Conservation (phyloP, 495 filamentous ascomycete genomes). For the Pseudevernia furfuracea region DNA sequence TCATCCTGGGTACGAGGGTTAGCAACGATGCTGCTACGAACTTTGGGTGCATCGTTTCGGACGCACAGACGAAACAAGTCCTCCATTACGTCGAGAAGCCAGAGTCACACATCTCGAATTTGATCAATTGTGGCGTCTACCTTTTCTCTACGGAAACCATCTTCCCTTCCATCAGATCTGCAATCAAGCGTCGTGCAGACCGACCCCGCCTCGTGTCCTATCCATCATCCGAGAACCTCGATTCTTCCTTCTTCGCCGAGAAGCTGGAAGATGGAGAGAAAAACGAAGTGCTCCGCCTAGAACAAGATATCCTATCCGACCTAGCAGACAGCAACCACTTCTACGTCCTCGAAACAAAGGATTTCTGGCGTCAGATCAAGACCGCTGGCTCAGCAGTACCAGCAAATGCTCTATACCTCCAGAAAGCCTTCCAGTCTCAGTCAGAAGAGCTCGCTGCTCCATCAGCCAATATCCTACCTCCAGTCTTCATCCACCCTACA, state of each 20-base stretch:
- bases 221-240: slow-evolving; percentile 89
- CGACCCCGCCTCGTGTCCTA: slow-evolving; percentile 87
- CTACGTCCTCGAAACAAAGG: slow-evolving; percentile 97
- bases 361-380: slow-evolving; percentile 99
- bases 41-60: slow-evolving; percentile 97
- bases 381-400: slow-evolving; percentile 95
- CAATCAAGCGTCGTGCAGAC: slow-evolving; percentile 92
- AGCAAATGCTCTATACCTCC: slow-evolving; percentile 93
- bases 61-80: slow-evolving; percentile 89
- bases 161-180: slow-evolving; percentile 89
- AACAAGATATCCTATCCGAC: slow-evolving; percentile 96
- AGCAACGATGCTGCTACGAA: slow-evolving; percentile 87
- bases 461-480: slow-evolving; percentile 82
- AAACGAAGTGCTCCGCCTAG: slow-evolving; percentile 85
- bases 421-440: slow-evolving; percentile 81
- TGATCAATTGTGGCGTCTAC: slow-evolving; percentile 99
- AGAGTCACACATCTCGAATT: slow-evolving; percentile 93
- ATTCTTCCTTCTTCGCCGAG: slow-evolving; percentile 67
- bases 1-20: slow-evolving; percentile 91
- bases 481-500: slow-evolving; percentile 96
- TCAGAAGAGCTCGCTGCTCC: slow-evolving; percentile 77
- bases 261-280: slow-evolving; percentile 68
- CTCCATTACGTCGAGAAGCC: slow-evolving; percentile 99
- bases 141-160: slow-evolving; percentile 92
- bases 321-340: slow-evolving; percentile 97